Conservation (phyloP, 306 rosid genomes). For the Dalbergia oliveri region DNA sequence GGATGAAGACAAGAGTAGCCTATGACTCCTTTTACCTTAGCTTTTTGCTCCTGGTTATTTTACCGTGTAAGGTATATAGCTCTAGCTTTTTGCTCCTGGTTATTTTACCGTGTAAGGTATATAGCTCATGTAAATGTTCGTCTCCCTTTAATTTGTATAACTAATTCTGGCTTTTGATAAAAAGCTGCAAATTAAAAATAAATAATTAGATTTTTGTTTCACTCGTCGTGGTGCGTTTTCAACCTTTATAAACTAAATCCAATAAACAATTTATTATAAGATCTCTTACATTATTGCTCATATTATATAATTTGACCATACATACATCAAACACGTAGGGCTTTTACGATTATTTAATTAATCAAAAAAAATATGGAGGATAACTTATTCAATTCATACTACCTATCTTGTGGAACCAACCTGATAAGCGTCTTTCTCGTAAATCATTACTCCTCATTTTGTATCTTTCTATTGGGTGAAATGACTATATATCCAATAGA, state of each 20-base stretch:
- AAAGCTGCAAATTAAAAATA: not conserved
- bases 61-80: conserved; percentile 19
- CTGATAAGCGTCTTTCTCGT: not conserved
- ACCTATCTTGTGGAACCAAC: not conserved
- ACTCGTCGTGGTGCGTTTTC: not conserved
- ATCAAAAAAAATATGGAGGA: conserved; percentile 29
- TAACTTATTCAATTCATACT: conserved; percentile 28
- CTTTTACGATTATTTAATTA: conserved; percentile 8
- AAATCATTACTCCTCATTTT: not conserved
- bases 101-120: conserved; percentile 23
- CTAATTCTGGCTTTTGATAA: not conserved
- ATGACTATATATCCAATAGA: not conserved
- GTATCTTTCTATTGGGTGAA: not conserved
- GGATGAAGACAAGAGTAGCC: conserved; percentile 35
- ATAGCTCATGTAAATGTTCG: not conserved
- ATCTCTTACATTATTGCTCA: not conserved
- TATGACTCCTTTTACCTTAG: conserved; percentile 46
- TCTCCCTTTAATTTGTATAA: not conserved
- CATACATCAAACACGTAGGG: not conserved
- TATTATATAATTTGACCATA: not conserved
- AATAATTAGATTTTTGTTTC: not conserved
- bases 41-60: conserved; percentile 17
- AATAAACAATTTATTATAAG: not conserved
- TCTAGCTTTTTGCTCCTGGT: conserved; percentile 33
- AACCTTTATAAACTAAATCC: not conserved